Percentiles rank a stretch among this genome's conserved stretches.
phyloP scores from a whole-genome alignment of 495 filamentous ascomycete genomes.

The Aspergillus haitiensis region DNA sequence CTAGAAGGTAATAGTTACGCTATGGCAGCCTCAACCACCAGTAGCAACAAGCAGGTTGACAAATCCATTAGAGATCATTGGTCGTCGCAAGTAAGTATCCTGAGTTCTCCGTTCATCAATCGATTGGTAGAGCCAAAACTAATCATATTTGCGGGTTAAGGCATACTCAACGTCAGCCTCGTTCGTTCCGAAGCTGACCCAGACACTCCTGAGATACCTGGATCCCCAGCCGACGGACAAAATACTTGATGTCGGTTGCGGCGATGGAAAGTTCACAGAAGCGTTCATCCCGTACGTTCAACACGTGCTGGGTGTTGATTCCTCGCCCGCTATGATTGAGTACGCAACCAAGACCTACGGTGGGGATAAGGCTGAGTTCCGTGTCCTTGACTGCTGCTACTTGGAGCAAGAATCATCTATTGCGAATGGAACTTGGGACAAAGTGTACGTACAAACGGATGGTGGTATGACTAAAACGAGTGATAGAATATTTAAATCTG shows the following conservation, averaged over 20 bases:
- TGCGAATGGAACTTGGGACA: conserved; percentile 51
- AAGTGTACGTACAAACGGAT: conserved; percentile 40
- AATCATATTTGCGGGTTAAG: conserved; percentile 30
- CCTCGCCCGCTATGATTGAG: conserved; percentile 64
- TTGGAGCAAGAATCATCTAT: conserved; percentile 31
- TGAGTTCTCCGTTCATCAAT: background rate
- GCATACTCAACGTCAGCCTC: conserved; percentile 63
- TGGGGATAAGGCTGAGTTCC: conserved; percentile 35
- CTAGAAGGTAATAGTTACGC: background rate
- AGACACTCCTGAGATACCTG: conserved; percentile 64
- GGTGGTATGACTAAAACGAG: no score
- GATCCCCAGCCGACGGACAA: conserved; percentile 56
- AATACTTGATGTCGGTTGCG: conserved; percentile 75
- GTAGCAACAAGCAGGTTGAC: background rate
- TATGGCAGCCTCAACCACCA: background rate
- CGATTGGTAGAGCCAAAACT: background rate
- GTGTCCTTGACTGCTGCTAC: conserved; percentile 49
- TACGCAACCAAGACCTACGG: conserved; percentile 46
- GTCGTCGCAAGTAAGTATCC: conserved; percentile 53
- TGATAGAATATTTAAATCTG: no score
- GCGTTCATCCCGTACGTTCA: conserved; percentile 49
- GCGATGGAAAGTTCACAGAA: conserved; percentile 67
- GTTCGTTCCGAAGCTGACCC: conserved; percentile 71
- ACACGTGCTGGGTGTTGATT: conserved; percentile 63
- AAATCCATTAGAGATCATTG: conserved; percentile 51